These are phyloP conservation scores for Ceratocystis smalleyi DNA, from an alignment of 2,329 filamentous ascomycete species.

Conservation along the genomic window DNA sequence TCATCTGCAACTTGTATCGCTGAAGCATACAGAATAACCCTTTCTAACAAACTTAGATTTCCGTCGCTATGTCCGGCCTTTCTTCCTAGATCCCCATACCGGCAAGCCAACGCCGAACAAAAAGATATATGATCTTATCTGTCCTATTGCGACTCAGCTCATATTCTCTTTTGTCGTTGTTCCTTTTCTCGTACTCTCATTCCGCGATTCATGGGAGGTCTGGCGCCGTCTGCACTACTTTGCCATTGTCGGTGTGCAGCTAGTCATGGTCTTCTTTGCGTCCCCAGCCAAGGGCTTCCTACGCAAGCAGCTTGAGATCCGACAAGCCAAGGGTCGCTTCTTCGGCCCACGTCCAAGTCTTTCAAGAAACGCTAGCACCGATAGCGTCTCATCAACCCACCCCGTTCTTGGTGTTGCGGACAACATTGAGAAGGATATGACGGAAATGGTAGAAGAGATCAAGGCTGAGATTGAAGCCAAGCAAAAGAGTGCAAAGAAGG, in stretches of 20 bases:
- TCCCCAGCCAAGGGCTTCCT: slow-evolving; percentile 56
- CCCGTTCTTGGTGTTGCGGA: slow-evolving; percentile 64
- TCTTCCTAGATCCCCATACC: slow-evolving; percentile 72
- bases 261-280: slow-evolving; percentile 59
- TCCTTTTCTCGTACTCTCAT: slow-evolving; percentile 70
- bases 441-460: slow-evolving; percentile 64
- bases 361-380: slow-evolving; percentile 38
- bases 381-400: slow-evolving; percentile 39
- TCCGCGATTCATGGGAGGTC: slow-evolving; percentile 53
- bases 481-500: neutral
- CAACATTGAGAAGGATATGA: slow-evolving; percentile 59
- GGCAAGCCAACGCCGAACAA: slow-evolving; percentile 55
- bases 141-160: slow-evolving; percentile 62
- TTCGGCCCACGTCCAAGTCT: slow-evolving; percentile 23
- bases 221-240: slow-evolving; percentile 90
- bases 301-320: slow-evolving; percentile 41
- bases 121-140: slow-evolving; percentile 69
- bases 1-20: neutral
- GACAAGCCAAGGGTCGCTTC: slow-evolving; percentile 33
- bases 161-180: slow-evolving; percentile 67
- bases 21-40: slow-evolving; percentile 17
- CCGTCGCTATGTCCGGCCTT: slow-evolving; percentile 75
- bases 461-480: slow-evolving; percentile 48
- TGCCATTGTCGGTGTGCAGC: slow-evolving; percentile 49
- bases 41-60: slow-evolving; percentile 43